phyloP scores from a whole-genome alignment of 1,284 basidiomycete genomes.

The Fomitopsis betulina region DNA sequence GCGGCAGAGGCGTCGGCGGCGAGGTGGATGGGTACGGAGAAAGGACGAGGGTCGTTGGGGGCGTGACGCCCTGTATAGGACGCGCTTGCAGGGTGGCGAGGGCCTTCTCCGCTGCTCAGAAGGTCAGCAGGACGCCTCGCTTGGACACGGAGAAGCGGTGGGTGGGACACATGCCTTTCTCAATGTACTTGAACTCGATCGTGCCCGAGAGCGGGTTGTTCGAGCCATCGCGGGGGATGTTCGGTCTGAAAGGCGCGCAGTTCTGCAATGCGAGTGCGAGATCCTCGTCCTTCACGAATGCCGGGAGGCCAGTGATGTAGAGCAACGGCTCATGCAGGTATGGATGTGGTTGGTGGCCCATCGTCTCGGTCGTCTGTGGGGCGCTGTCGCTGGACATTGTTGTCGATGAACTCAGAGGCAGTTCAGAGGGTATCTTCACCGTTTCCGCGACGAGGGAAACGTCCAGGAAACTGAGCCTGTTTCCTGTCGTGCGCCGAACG shows the following conservation, averaged over 20 bases:
- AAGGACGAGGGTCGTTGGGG: conserved; percentile 57
- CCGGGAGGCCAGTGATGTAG: conserved; percentile 70
- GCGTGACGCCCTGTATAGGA: conserved; percentile 53
- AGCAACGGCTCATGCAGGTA: conserved; percentile 77
- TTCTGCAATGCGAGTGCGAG: conserved; percentile 64
- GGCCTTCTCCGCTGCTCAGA: conserved; percentile 75
- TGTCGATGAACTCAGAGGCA: not conserved
- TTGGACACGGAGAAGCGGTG: not conserved
- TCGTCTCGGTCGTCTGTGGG: conserved; percentile 16
- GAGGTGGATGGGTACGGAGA: conserved; percentile 71
- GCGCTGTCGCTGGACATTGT: conserved; percentile 26
- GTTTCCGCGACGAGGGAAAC: not conserved
- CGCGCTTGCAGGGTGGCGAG: conserved; percentile 77
- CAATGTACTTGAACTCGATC: conserved; percentile 74
- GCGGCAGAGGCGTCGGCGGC: conserved; percentile 66
- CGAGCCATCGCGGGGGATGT: conserved; percentile 57
- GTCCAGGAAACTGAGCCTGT: conserved; percentile 1
- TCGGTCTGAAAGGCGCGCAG: conserved; percentile 76
- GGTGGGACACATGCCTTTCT: conserved; percentile 54
- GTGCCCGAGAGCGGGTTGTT: conserved; percentile 54
- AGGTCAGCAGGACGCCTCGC: not conserved
- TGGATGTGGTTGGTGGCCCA: conserved; percentile 48
- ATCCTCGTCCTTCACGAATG: conserved; percentile 68
- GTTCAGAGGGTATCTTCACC: conserved; percentile 5
- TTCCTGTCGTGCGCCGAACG: conserved; percentile 2